Evolutionary conservation across 257 asterid species (phyloP).

Genomic region (Ilex asprella): DNA sequence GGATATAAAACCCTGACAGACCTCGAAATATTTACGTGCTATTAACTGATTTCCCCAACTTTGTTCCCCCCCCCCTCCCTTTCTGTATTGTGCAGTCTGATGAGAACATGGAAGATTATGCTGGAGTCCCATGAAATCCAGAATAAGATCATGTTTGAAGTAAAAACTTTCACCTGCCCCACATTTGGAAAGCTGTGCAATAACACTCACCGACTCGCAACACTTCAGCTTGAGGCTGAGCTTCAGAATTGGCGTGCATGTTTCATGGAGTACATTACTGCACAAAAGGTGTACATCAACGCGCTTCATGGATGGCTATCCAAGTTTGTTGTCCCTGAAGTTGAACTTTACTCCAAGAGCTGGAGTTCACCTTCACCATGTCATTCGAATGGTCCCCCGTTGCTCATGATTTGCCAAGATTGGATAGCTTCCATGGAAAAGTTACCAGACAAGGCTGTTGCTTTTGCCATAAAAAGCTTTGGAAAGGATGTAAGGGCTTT

Average conservation of each 20-base stretch:
- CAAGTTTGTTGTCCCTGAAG: slow-evolving; percentile 50
- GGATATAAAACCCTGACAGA: slow-evolving; percentile 1
- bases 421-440: slow-evolving; percentile 59
- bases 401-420: slow-evolving; percentile 52
- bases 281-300: slow-evolving; percentile 57
- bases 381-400: slow-evolving; percentile 44
- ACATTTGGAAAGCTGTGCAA: slow-evolving; percentile 77
- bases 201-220: slow-evolving; percentile 73
- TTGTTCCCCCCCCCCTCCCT: neutral
- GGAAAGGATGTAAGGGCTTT: slow-evolving; percentile 69
- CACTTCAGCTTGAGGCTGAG: slow-evolving; percentile 79
- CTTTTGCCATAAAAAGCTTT: slow-evolving; percentile 56
- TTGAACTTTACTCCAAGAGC: slow-evolving; percentile 38
- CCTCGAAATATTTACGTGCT: neutral
- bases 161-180: slow-evolving; percentile 62
- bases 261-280: slow-evolving; percentile 49
- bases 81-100: slow-evolving; percentile 50
- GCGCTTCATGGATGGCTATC: slow-evolving; percentile 79
- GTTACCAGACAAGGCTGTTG: slow-evolving; percentile 60
- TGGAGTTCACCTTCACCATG: slow-evolving; percentile 20
- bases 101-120: slow-evolving; percentile 68
- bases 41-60: neutral
- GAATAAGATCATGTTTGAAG: slow-evolving; percentile 73
- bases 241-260: slow-evolving; percentile 74
- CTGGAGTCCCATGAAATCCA: slow-evolving; percentile 85